phyloP scores from a whole-genome alignment of 495 filamentous ascomycete genomes.

The Hyphodiscus hymeniophilus region DNA sequence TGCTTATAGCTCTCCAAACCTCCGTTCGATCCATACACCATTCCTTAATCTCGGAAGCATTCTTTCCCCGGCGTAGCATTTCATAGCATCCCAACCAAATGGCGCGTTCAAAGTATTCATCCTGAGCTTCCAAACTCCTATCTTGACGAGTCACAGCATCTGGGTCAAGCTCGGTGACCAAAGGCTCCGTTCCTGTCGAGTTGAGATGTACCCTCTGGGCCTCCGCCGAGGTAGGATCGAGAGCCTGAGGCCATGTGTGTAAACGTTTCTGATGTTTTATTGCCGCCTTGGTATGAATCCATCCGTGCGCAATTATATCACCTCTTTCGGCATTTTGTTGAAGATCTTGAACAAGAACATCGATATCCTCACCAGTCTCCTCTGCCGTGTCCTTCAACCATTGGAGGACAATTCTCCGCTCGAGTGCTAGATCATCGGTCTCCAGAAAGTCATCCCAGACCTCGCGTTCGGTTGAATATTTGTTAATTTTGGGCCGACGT shows the following conservation, averaged over 20 bases:
- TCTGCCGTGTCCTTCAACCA: slow-evolving; percentile 63
- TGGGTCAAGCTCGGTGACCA: slow-evolving; percentile 90
- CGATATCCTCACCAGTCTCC: slow-evolving; percentile 57
- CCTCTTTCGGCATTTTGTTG: slow-evolving; percentile 56
- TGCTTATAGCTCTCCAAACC: slow-evolving; percentile 71
- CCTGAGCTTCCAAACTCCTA: slow-evolving; percentile 62
- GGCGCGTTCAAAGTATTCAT: slow-evolving; percentile 76
- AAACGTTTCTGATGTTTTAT: slow-evolving; percentile 87
- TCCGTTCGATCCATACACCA: slow-evolving; percentile 76
- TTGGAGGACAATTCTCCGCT: slow-evolving; percentile 63
- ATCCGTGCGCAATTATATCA: slow-evolving; percentile 71
- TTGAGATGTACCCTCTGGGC: slow-evolving; percentile 48
- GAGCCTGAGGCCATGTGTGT: slow-evolving; percentile 51
- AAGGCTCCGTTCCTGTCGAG: slow-evolving; percentile 47
- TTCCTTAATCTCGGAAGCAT: slow-evolving; percentile 62
- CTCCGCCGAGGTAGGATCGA: slow-evolving; percentile 49
- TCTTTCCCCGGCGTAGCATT: slow-evolving; percentile 71
- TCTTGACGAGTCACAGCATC: slow-evolving; percentile 77
- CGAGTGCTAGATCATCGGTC: slow-evolving; percentile 54
- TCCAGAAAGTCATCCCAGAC: slow-evolving; percentile 57
- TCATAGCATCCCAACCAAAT: slow-evolving; percentile 88
- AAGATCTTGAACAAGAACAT: slow-evolving; percentile 63
- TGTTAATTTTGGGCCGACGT: slow-evolving; percentile 31
- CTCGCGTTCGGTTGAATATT: slow-evolving; percentile 53
- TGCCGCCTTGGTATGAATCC: slow-evolving; percentile 82